These are phyloP conservation scores for Backusella australiensis DNA, from an alignment of 192 early-diverging fungal species.

Conservation along the genomic window DNA sequence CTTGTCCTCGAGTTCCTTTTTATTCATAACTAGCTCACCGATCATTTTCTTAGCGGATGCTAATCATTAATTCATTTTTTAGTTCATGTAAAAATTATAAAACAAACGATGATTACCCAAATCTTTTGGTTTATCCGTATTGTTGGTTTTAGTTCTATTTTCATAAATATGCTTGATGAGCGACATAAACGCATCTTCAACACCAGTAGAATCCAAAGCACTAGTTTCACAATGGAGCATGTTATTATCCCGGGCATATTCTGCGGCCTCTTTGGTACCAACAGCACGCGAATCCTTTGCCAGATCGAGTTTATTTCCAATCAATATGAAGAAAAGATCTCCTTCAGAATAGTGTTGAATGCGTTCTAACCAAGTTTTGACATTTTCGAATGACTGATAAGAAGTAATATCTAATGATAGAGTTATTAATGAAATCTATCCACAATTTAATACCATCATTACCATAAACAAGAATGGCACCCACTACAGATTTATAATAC, in stretches of 20 bases:
- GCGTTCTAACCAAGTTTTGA: slow-evolving; percentile 93
- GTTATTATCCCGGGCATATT: slow-evolving; percentile 76
- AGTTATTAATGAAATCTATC: background rate
- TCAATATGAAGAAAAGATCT: slow-evolving; percentile 89
- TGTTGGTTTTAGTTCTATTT: slow-evolving; percentile 23
- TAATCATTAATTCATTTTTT: background rate
- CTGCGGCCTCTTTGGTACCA: slow-evolving; percentile 75
- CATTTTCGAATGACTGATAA: slow-evolving; percentile 78
- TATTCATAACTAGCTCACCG: background rate
- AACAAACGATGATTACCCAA: too few relatives aligned
- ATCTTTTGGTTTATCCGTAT: background rate
- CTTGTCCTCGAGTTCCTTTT: background rate
- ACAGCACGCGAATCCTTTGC: slow-evolving; percentile 64
- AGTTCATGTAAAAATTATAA: background rate
- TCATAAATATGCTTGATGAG: slow-evolving; percentile 29
- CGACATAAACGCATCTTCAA: slow-evolving; percentile 68
- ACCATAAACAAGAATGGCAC: slow-evolving; percentile 87
- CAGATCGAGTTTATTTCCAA: slow-evolving; percentile 95
- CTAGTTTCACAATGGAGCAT: slow-evolving; percentile 87
- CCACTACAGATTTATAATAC: slow-evolving; percentile 94
- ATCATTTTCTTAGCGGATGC: background rate
- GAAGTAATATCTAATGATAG: slow-evolving; percentile 40
- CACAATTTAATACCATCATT: slow-evolving; percentile 19
- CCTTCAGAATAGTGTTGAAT: slow-evolving; percentile 92
- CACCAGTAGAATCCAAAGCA: slow-evolving; percentile 74